Base-by-base conservation (phyloP, 371 early-diverging fungal species). In the Nematocida ironsii region DNA sequence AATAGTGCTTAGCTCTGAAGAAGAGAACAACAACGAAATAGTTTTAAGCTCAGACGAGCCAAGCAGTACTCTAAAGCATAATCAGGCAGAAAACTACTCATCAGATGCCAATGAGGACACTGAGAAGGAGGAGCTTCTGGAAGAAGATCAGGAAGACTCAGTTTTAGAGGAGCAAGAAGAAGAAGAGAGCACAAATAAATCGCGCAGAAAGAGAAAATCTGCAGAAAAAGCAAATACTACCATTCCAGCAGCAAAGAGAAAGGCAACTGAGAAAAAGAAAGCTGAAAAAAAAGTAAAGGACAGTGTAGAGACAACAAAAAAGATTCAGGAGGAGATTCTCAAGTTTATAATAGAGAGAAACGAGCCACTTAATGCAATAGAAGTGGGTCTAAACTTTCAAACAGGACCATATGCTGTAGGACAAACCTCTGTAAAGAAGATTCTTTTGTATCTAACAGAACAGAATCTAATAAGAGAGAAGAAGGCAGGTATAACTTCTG, bases 311-410 rank as follows among this genome's bases (percentile, higher is more conserved):
- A 40, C n/a, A 62, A 68, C 64, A n/a, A 33, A 13, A 25, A 68
- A 45, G 27, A 40, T 20, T 20, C 7, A 6, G 18, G 40, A 25
- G 45, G 45, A 72, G 25, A 20, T 67, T 1, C 40, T 40, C 9
- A 70, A 68, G 2, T 69, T 72, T n/a, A 42, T 73, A 9, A 73
- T 11, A 62, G 55, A 54, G 48, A 73, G 11, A 16, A 75, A 75
- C 20, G 58, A 64, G 76, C 76, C 76, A 27, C 7, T 68, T 1
- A 75, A 62, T 68, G 50, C 27, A 11, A 11, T 45, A 5, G 76
- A 75, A 55, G 25, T 75, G 45, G 69, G 7, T 5, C 20, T 25
- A 40, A 47, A 67, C 48, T 68, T 75, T 40, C 47, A 64, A 55
- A 45, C 33, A 11, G 62, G 45, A 1, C 33, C 16, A 68, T 20